Evolutionary conservation across 1,284 basidiomycete species (phyloP).

Genomic region (Papiliotrema nemorosa): DNA sequence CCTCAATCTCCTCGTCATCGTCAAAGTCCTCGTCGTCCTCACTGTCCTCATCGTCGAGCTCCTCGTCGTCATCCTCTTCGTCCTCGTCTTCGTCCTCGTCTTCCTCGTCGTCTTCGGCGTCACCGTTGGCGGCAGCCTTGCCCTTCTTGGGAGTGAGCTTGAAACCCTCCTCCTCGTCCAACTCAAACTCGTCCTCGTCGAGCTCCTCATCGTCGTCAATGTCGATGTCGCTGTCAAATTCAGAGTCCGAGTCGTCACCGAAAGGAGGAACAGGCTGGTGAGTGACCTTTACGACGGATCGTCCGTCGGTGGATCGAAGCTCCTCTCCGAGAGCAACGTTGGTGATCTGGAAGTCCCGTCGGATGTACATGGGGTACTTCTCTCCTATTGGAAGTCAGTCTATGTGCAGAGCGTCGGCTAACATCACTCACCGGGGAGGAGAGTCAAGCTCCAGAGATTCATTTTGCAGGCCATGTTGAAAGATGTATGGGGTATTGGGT

Average conservation of each 20-base stretch:
- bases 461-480: constrained; percentile 41
- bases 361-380: constrained; percentile 60
- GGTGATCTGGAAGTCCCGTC: constrained; percentile 73
- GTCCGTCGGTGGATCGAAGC: constrained; percentile 61
- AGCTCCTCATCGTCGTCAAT: constrained; percentile 48
- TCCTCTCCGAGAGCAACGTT: constrained; percentile 77
- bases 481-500: constrained; percentile 3
- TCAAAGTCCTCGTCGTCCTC: constrained; percentile 50
- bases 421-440: constrained; percentile 23
- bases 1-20: constrained; percentile 38
- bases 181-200: constrained; percentile 49
- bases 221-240: constrained; percentile 45
- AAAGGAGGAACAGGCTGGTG: constrained; percentile 53
- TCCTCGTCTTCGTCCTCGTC: constrained; percentile 51
- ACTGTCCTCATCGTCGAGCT: constrained; percentile 52
- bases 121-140: constrained; percentile 47
- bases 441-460: constrained; percentile 43
- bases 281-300: constrained; percentile 75
- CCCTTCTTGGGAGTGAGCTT: constrained; percentile 14
- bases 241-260: constrained; percentile 57
- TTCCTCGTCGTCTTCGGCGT: constrained; percentile 46
- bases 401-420: neutral
- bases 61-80: constrained; percentile 46
- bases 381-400: constrained; percentile 54
- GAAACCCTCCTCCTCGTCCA: constrained; percentile 33